A percentile compares a stretch with the other conserved stretches of the same genome.
phyloP scores from a whole-genome alignment of 371 early-diverging fungal species.

The Apophysomyces variabilis region DNA sequence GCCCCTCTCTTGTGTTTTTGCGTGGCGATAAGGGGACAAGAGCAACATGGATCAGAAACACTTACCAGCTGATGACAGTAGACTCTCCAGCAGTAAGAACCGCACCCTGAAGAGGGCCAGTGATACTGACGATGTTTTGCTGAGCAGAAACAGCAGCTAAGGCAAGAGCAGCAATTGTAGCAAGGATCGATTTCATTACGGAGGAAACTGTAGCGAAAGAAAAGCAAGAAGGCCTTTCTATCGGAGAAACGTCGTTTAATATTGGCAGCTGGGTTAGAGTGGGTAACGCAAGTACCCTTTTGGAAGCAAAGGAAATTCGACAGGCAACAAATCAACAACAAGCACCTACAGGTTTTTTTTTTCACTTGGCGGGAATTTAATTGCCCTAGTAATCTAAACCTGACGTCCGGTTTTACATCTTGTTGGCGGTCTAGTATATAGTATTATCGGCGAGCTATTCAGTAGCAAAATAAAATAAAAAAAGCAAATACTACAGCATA shows the following conservation, averaged over 20 bases:
- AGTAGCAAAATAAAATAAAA: too few relatives aligned
- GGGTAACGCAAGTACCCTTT: neutral
- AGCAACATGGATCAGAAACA: neutral
- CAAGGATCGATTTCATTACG: conserved; percentile 33
- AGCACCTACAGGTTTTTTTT: too few relatives aligned
- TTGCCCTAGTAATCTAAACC: too few relatives aligned
- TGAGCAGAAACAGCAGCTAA: conserved; percentile 38
- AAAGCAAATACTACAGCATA: too few relatives aligned
- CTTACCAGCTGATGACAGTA: conserved; percentile 30
- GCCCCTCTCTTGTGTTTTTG: neutral
- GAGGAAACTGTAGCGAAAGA: neutral
- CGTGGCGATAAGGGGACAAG: neutral
- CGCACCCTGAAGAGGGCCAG: conserved; percentile 39
- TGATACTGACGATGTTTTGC: conserved; percentile 36
- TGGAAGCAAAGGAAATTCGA: neutral
- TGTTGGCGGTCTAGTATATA: too few relatives aligned
- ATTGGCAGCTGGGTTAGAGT: conserved; percentile 2
- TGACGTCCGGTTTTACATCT: too few relatives aligned
- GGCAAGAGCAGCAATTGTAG: conserved; percentile 42
- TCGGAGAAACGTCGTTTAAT: conserved; percentile 1
- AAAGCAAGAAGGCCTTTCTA: neutral
- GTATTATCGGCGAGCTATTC: too few relatives aligned
- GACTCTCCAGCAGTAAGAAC: conserved; percentile 40
- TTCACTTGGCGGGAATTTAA: too few relatives aligned
- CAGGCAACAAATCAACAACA: neutral